Conservation (phyloP, 208 protist genomes). For the Trichomonas vaginalis region DNA sequence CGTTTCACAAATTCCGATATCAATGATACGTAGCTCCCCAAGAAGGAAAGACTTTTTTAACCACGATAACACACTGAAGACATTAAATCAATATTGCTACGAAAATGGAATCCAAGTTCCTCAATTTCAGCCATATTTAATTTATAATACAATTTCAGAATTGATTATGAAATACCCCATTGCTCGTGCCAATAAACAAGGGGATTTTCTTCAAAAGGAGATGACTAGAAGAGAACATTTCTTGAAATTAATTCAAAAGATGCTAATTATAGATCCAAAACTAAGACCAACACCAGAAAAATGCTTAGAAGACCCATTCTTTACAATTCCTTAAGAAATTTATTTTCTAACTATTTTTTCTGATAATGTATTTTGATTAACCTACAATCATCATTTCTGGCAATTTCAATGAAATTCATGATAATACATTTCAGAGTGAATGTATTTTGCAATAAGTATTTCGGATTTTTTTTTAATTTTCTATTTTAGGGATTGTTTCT, state of each 20-base stretch:
- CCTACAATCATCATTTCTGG: too few species aligned
- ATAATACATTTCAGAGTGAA: too few species aligned
- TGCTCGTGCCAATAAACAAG: neutral
- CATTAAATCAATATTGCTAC: neutral
- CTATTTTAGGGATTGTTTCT: too few species aligned
- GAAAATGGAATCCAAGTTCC: neutral
- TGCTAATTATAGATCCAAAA: neutral
- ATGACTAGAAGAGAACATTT: neutral
- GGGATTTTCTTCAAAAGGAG: neutral
- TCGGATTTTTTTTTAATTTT: too few species aligned
- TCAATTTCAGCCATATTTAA: neutral
- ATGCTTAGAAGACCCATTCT: neutral
- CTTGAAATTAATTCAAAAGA: neutral
- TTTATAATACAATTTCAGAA: neutral
- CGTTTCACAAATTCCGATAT: neutral
- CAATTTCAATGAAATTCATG: too few species aligned
- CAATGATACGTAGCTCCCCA: neutral
- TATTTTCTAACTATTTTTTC: too few species aligned
- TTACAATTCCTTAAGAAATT: neutral
- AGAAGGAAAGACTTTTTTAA: neutral
- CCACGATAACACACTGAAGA: neutral
- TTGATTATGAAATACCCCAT: neutral
- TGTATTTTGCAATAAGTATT: too few species aligned
- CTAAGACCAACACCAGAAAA: neutral
- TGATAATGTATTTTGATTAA: too few species aligned